phyloP scores from a whole-genome alignment of 106 monocot species.

The Allium cepa region DNA sequence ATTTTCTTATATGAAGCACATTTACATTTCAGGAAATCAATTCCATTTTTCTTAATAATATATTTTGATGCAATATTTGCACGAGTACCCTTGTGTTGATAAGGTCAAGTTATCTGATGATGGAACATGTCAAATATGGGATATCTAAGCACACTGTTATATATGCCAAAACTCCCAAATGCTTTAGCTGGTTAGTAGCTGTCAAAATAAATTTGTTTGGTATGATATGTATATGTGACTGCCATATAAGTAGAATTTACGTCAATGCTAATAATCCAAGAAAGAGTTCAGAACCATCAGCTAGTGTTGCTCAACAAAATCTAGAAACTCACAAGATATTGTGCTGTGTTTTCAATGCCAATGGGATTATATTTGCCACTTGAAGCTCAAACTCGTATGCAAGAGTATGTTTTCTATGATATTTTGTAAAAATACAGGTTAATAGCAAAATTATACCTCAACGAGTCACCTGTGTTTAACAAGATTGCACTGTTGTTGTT shows the following conservation, averaged over 20 bases:
- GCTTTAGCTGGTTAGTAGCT: slow-evolving; percentile 43
- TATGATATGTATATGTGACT: no score
- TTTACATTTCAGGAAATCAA: not conserved
- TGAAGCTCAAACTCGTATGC: slow-evolving; percentile 97
- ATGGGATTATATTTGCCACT: slow-evolving; percentile 97
- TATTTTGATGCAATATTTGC: not conserved
- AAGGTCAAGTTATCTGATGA: slow-evolving; percentile 79
- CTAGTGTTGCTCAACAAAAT: slow-evolving; percentile 41
- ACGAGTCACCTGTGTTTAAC: no score
- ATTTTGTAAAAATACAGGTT: no score
- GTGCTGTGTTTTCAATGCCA: slow-evolving; percentile 97
- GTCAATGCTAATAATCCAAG: slow-evolving; percentile 22
- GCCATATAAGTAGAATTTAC: not conserved
- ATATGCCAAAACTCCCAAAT: slow-evolving; percentile 80
- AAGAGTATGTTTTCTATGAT: slow-evolving; percentile 64
- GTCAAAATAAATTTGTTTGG: no score
- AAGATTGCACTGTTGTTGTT: no score
- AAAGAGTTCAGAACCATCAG: slow-evolving; percentile 54
- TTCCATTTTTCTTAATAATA: not conserved
- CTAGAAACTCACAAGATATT: slow-evolving; percentile 46
- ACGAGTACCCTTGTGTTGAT: not conserved
- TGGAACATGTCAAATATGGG: slow-evolving; percentile 98
- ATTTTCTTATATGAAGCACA: not conserved
- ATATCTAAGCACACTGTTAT: slow-evolving; percentile 67
- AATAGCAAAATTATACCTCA: no score